A percentile compares a stretch with the other conserved stretches of the same genome.
Conservation (phyloP, 305 asterid species). For the Fraxinus sp. region DNA sequence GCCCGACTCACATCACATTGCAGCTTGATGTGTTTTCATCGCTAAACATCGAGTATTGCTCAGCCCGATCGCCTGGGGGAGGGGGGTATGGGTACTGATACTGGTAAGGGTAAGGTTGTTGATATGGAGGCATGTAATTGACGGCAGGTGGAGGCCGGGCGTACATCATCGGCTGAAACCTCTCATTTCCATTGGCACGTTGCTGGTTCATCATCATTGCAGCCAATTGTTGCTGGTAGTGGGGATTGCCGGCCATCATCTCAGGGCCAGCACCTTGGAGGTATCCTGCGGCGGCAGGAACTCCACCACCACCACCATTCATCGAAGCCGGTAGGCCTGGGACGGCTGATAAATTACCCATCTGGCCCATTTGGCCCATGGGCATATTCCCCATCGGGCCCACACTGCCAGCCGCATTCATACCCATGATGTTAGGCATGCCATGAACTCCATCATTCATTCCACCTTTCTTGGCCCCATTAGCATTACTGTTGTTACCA, state of each 20-base stretch:
- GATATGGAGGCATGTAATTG: slow-evolving; percentile 53
- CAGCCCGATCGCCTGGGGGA: slow-evolving; percentile 53
- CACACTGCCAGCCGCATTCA: slow-evolving; percentile 40
- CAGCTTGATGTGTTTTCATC: slow-evolving; percentile 85
- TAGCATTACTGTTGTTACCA: slow-evolving; percentile 34
- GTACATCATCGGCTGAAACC: slow-evolving; percentile 78
- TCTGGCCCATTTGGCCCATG: slow-evolving; percentile 32
- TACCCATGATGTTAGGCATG: slow-evolving; percentile 62
- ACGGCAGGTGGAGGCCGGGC: slow-evolving; percentile 65
- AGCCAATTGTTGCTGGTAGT: slow-evolving; percentile 51
- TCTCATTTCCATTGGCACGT: slow-evolving; percentile 52
- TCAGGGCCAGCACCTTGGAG: slow-evolving; percentile 20
- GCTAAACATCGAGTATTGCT: slow-evolving; percentile 60
- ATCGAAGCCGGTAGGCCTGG: slow-evolving; percentile 24
- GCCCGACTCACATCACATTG: slow-evolving; percentile 53
- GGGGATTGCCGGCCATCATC: slow-evolving; percentile 39
- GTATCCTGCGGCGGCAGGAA: not conserved
- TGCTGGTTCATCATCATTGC: slow-evolving; percentile 79
- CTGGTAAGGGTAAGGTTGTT: slow-evolving; percentile 22
- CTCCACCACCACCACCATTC: slow-evolving; percentile 2
- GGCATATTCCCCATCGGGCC: slow-evolving; percentile 42
- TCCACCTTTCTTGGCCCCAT: slow-evolving; percentile 55
- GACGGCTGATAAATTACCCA: slow-evolving; percentile 25
- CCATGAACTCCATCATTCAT: slow-evolving; percentile 54
- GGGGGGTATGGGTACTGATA: slow-evolving; percentile 36